Percentiles rank a stretch among this genome's conserved stretches.
These are phyloP conservation scores for Leccinum barrowsii DNA, from an alignment of 768 basidiomycete species.

Conservation along the genomic window DNA sequence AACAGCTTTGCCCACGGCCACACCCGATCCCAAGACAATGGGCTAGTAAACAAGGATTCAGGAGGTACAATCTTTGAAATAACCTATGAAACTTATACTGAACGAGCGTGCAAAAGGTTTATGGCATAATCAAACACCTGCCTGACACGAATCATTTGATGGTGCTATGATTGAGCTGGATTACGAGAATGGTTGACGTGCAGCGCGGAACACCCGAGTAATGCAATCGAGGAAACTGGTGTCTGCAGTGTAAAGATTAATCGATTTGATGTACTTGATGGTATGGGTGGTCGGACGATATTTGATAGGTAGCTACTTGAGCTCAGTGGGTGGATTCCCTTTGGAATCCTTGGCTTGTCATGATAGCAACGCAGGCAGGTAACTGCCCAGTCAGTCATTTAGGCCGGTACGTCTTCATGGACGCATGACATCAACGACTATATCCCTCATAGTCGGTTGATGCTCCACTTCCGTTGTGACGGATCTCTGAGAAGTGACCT, in stretches of 20 bases:
- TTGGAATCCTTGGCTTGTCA: neutral
- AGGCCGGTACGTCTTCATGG: neutral
- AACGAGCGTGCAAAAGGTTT: no score
- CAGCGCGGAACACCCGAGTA: no score
- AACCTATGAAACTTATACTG: no score
- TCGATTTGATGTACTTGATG: neutral
- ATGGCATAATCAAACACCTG: no score
- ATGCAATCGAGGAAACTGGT: neutral
- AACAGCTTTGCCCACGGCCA: no score
- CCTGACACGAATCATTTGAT: no score
- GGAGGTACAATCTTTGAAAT: neutral
- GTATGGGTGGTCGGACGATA: neutral
- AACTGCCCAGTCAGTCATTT: neutral
- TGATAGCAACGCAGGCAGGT: neutral
- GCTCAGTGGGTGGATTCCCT: neutral
- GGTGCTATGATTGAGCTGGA: no score
- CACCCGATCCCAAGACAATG: neutral
- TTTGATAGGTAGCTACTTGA: neutral
- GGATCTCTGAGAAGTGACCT: no score
- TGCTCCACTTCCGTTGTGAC: no score
- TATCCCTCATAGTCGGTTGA: no score
- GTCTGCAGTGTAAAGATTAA: neutral
- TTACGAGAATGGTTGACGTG: no score
- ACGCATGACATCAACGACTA: neutral
- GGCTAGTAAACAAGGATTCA: neutral